These are phyloP conservation scores for Mycena amicta DNA, from an alignment of 768 basidiomycete species.

Conservation along the genomic window DNA sequence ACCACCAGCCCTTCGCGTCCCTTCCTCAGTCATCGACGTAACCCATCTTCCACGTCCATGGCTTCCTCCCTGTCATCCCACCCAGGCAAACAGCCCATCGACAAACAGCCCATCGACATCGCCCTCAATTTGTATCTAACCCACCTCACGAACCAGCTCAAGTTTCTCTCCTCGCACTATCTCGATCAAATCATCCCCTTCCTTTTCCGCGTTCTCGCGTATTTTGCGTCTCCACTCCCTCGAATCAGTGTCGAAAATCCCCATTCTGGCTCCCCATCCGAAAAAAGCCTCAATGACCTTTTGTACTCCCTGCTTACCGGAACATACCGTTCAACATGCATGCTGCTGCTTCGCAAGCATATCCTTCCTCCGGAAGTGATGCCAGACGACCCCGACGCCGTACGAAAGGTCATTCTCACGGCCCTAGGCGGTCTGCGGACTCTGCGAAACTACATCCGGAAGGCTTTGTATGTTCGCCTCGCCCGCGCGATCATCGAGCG, in stretches of 20 bases:
- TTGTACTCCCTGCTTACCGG: slow-evolving; percentile 62
- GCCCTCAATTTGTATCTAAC: slow-evolving; percentile 64
- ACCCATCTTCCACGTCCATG: slow-evolving; percentile 63
- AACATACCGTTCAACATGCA: slow-evolving; percentile 66
- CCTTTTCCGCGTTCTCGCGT: slow-evolving; percentile 71
- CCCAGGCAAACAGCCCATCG: slow-evolving; percentile 30
- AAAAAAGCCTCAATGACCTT: slow-evolving; percentile 59
- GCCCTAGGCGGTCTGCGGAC: slow-evolving; percentile 65
- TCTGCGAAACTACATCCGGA: slow-evolving; percentile 63
- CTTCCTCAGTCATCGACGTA: slow-evolving; percentile 52
- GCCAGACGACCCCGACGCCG: slow-evolving; percentile 14
- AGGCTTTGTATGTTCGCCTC: slow-evolving; percentile 60
- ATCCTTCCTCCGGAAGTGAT: slow-evolving; percentile 32
- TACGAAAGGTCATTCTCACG: slow-evolving; percentile 37
- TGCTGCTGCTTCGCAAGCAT: slow-evolving; percentile 60
- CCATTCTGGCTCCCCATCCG: slow-evolving; percentile 39
- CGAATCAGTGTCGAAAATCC: slow-evolving; percentile 57
- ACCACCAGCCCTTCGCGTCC: slow-evolving; percentile 30
- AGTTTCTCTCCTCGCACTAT: slow-evolving; percentile 56
- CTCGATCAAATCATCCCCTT: slow-evolving; percentile 64
- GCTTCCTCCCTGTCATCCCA: slow-evolving; percentile 39
- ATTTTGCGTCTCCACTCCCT: slow-evolving; percentile 67
- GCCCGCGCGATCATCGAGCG: slow-evolving; percentile 68
- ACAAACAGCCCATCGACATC: slow-evolving; percentile 62
- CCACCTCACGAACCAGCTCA: slow-evolving; percentile 63